Conservation (phyloP, 305 asterid species). For the Solanum hybrid region DNA sequence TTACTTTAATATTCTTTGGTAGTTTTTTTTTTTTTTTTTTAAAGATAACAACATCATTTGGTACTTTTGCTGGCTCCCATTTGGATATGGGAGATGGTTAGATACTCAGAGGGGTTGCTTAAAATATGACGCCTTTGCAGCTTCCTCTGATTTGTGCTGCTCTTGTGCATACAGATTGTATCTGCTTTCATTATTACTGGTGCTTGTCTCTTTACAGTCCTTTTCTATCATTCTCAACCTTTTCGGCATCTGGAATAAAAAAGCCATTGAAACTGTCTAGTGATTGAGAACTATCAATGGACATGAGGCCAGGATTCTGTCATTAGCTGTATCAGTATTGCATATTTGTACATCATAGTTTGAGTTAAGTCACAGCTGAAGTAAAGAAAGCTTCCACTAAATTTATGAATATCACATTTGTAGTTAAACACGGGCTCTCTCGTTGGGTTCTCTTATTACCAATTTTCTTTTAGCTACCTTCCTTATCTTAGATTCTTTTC, state of each 20-base stretch:
- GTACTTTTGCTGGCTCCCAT: neutral
- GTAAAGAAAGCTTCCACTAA: neutral
- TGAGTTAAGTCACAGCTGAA: neutral
- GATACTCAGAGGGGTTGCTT: neutral
- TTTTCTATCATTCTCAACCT: neutral
- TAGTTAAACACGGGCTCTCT: neutral
- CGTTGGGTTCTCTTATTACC: neutral
- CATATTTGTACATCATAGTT: neutral
- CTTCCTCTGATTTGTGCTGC: neutral
- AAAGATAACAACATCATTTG: neutral
- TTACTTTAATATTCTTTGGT: neutral
- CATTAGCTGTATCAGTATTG: neutral
- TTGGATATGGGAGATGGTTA: neutral
- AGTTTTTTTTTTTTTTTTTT: neutral
- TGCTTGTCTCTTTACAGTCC: neutral
- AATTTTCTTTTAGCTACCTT: neutral
- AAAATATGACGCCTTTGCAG: neutral
- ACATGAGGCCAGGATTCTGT: neutral
- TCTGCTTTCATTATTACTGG: neutral
- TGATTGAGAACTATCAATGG: neutral
- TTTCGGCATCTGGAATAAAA: neutral
- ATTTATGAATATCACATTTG: neutral
- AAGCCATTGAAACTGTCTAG: neutral
- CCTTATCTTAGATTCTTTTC: neutral
- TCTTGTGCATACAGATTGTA: neutral